Evolutionary conservation across 176 grass and related monocot species (phyloP).

Genomic region (Triticum dicoccoides): DNA sequence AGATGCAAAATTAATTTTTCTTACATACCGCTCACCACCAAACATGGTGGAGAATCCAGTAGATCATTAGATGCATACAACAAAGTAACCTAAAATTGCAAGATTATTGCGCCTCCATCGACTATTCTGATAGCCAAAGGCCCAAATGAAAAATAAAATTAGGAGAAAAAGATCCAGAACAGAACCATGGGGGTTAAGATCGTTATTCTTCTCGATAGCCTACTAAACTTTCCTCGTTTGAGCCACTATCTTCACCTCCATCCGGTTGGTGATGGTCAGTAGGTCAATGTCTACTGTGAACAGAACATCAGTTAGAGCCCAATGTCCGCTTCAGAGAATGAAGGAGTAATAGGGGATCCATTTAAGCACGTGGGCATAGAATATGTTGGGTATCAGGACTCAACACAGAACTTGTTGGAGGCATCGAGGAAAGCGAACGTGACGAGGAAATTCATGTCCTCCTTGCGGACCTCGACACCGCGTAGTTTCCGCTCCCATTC

Average conservation of each 20-base stretch:
- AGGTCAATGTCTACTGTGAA: slow-evolving; percentile 57
- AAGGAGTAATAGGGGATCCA: no score
- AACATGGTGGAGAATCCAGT: neutral
- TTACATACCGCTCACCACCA: neutral
- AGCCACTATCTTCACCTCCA: slow-evolving; percentile 78
- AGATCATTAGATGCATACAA: neutral
- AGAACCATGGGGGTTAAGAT: slow-evolving; percentile 78
- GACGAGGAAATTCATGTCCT: no score
- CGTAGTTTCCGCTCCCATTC: no score
- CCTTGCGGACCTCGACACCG: no score
- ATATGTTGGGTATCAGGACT: no score
- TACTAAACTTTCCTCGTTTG: slow-evolving; percentile 79
- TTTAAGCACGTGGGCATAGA: no score
- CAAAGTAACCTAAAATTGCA: slow-evolving; percentile 5
- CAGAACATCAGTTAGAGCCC: no score
- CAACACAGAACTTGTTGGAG: no score
- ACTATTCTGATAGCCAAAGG: neutral
- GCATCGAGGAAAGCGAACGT: no score
- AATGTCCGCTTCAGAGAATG: no score
- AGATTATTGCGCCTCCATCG: no score
- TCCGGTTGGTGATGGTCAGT: slow-evolving; percentile 61
- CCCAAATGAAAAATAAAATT: neutral
- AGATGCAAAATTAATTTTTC: neutral
- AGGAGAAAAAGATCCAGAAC: neutral
- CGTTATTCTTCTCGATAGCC: slow-evolving; percentile 40